Base-by-base conservation (phyloP, 768 basidiomycete species). In the Termitomyces sp. region DNA sequence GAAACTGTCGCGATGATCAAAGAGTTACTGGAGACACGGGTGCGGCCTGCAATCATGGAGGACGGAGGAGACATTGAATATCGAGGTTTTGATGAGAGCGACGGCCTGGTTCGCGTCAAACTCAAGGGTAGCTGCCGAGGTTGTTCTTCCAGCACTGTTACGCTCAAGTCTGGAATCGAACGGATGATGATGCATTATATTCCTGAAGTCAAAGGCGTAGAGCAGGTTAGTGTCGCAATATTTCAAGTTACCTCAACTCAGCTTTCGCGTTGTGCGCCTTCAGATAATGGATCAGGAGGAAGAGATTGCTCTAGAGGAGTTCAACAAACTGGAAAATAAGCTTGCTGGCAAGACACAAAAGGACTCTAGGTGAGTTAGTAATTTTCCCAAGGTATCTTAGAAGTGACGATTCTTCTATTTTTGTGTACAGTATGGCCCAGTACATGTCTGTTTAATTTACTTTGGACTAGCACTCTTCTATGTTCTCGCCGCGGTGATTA, bases 1-100 rank as follows among this genome's bases (percentile, higher is more conserved):
- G 97, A 98, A 71, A 92, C 93, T 3, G 93, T 99, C 3, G 97
- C 93, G 8, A 99, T 98, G 96, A 94, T 99, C 65, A 99, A 99
- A 71, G 97, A 99, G 69, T 70, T 98, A 39, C 76, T 99, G 51
- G 96, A 98, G 69, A 98, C 95, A 2, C 77, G 97, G 15, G 94
- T 99, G 18, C 77, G 97, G 55, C 97, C 97, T 5, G 92, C 94
- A 5, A 98, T 99, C 59, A 95, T 95, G 91, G 97, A 98, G 70
- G 96, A 99, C 56, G 97, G 97, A 0, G 97, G 97, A 2, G 97
- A 98, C 69, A 94, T 99, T 57, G 96, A 98, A 73, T 99, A 91
- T 70, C 83, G 88, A 36, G 94, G 92, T 3, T 96, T 98, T 66
- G 81, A 83, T 51, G 92, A 96, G 62, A 84, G 90, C 3, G 72